Base-by-base conservation (phyloP, 306 rosid species). In the Medicago arabica region DNA sequence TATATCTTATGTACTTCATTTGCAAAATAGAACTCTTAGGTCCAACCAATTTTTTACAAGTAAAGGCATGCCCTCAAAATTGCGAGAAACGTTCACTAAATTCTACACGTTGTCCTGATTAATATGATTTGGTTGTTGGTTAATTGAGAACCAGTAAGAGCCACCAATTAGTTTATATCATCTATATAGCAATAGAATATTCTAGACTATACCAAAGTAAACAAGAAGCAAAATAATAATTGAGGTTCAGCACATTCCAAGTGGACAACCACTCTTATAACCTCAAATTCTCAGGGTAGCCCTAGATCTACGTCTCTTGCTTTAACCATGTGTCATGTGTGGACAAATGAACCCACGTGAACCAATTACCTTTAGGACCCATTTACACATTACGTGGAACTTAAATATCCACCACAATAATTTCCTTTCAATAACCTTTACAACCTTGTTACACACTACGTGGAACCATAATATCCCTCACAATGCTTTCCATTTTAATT, bases 321-420 rank as follows among this genome's bases (percentile, higher is more conserved):
- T 64, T 78, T 63, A 23, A 9, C 41, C 34, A 77, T 79, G 83
- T 81, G 85, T 78, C n/a, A n/a, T n/a, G n/a, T n/a, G n/a, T n/a
- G 82, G 85, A 64, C 89, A 77, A 83, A 13, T 6, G 7, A 76
- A 83, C 71, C 83, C 84, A 86, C 82, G 88, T 79, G 89, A 86
- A 2, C 82, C 84, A 78, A 78, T 75, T 13, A 8, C 57, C 82
- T 87, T 82, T 82, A 15, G 62, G 83, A 21, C 40, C 74, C 25
- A 10, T 0, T 28, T 11, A 2, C 46, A n/a, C 73, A 21, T 47
- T 66, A 80, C 87, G 85, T 80, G 88, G 84, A 72, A 23, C 80
- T 80, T 0, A 78, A 82, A 78, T 75, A 80, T 60, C 88, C 84
- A 78, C 88, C 78, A 54, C 72, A 12, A 19, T 67, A 3, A 76